Evolutionary conservation across 1,284 basidiomycete genomes (phyloP), one percentile per base, ranked within the genome.

Genomic region (Heterobasidion parviporum): DNA sequence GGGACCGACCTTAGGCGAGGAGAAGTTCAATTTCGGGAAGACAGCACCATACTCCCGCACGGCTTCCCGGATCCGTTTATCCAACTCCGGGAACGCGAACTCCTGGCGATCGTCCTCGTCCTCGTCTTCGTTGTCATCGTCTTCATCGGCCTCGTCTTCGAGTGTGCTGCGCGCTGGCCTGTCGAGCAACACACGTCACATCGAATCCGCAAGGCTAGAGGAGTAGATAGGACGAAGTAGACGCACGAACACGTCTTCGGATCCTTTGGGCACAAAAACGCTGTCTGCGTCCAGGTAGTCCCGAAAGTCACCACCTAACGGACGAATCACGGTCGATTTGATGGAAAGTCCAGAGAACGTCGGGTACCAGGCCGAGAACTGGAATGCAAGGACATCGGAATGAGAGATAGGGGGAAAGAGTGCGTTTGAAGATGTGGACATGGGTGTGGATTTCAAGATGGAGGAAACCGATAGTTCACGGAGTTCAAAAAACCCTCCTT

Each of bases 11-110:
- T 87, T 87, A 33, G 94, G 94, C 15, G 90, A 87, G 3, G 93
- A 92, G 74, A 94, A 96, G 66, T 96, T 97, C 53, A 97, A 80
- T 69, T 99, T 99, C 0, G 96, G 94, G 65, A 99, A 98, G 8
- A 97, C 87, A 3, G 89, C 85, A 2, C 83, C 88, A 61, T 93
- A 95, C 56, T 81, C 72, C 32, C 71, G 63, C 12, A 98, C 75
- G n/a, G 79, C 81, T 8, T 73, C 67, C 50, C 90, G 74, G 60
- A 98, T 95, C 58, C 76, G 74, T 7, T 72, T 70, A 64, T 95
- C 93, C 16, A 98, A 72, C 55, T 85, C 83, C 0, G 92, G 91
- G 69, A 90, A 93, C 1, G 85, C 74, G 62, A 81, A 87, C 61
- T 32, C 66, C 60, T 9, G 34, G 32, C 35, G 14, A 0, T 59